Base-by-base conservation (phyloP, 2,329 filamentous ascomycete species). In the Fusarium sp. region DNA sequence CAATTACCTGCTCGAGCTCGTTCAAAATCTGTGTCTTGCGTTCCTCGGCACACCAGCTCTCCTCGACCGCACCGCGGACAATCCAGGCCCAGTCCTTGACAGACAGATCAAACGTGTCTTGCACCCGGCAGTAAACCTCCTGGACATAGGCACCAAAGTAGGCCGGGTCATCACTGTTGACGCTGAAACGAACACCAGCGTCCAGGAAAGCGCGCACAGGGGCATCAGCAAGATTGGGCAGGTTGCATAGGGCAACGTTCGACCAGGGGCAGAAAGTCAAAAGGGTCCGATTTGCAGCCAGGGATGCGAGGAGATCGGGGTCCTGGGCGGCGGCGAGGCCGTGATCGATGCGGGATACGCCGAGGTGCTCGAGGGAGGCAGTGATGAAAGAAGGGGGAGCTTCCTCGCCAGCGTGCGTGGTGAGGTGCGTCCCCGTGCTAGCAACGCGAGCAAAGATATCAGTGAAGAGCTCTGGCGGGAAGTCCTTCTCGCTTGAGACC, bases 121-220 rank as follows among this genome's bases (percentile, higher is more conserved):
- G 92, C 31, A 95, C 90, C 1, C 90, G 90, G 73, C 89, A 91
- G 63, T 76, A 94, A 71, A 94, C 94, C 73, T 92, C 91, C 54
- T 92, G 81, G 56, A 94, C 88, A 78, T 94, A 94, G 0, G 89
- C 90, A 4, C 91, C 91, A 81, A 95, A 94, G 76, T 93, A 93
- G 11, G 90, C 91, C 63, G 91, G 91, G 75, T 93, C 91, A 75
- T 94, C 91, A 70, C 89, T 91, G 79, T 94, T 94, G 77, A 94
- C 88, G 60, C 88, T 91, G 78, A 94, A 93, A 65, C 82, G 85
- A 40, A 94, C 88, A 1, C 90, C 89, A 7, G 82, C 82, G 41
- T 92, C 87, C 18, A 94, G 78, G 71, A 93, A 91, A 55, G 80
- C 82, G 13, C 89, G 83, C 63, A 94, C 85, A 0, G 92, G 91